These are phyloP conservation scores for Scutellaria barbata DNA, from an alignment of 257 asterid genomes.

Conservation along the genomic window DNA sequence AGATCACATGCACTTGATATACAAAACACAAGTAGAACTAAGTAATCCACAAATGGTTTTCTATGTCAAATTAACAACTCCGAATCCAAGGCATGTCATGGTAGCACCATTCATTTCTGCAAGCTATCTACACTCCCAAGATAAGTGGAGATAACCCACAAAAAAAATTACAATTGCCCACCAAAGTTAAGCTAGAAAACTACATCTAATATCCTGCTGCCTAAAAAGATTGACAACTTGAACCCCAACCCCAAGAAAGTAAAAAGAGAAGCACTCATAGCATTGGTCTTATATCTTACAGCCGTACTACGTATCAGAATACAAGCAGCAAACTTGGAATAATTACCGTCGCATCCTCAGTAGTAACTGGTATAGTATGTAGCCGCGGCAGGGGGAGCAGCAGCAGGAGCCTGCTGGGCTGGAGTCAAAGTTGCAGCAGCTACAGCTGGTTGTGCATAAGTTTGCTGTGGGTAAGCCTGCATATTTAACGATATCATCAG, in stretches of 20 bases:
- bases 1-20: no score
- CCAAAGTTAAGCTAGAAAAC: background rate
- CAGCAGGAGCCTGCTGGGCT: conserved; percentile 50
- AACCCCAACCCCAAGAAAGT: conserved; percentile 4
- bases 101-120: no score
- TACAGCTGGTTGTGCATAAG: conserved; percentile 66
- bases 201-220: background rate
- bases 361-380: conserved; percentile 72
- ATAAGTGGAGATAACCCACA: no score
- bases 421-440: conserved; percentile 64
- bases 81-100: no score
- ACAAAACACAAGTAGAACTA: no score
- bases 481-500: conserved; percentile 2
- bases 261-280: conserved; percentile 15
- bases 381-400: conserved; percentile 49
- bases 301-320: conserved; percentile 33
- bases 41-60: no score
- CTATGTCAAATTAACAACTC: no score
- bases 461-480: conserved; percentile 68
- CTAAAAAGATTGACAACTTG: background rate
- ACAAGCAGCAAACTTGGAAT: conserved; percentile 47
- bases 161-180: background rate
- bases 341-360: conserved; percentile 41
- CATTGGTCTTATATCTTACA: conserved; percentile 32
- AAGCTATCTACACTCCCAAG: no score